Evolutionary conservation across 192 early-diverging fungal species (phyloP), one percentile per base, ranked within the genome.

Genomic region (Linnemannia schmuckeri): DNA sequence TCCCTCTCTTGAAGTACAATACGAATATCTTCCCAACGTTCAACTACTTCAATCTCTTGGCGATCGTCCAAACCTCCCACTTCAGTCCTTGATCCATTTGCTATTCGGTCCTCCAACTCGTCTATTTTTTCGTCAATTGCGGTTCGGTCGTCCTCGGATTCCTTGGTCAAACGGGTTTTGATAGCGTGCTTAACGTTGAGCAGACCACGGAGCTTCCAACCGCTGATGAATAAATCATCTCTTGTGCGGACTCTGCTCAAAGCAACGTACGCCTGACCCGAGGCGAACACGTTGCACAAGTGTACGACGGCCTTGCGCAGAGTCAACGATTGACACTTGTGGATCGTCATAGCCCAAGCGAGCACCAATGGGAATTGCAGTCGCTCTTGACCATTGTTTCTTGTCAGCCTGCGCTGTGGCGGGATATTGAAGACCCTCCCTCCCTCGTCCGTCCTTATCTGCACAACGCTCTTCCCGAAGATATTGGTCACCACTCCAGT

Each of bases 191-290:
- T 41, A 0, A 77, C 61, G 2, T 57, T 77, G 2, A 69, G 0
- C 49, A 77, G 75, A 38, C 75, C 75, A 15, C n/a, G 37, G 17
- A 38, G 7, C 10, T 1, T 15, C 57, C 57, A 68, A 38, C 49
- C 20, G 9, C 55, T 0, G 30, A 78, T 78, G 68, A 70, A 78
- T 17, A 78, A 10, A 54, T 78, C 77, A 20, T 71, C 0, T 17
- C 63, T 55, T 33, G 68, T 20, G 46, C 76, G 76, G n/a, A 77
- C 76, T n/a, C 76, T 46, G 4, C 76, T 77, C 44, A 77, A 7
- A 18, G 76, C 63, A n/a, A 77, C 77, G 40, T 78, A 78, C 12
- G 77, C 77, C 54, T 78, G 77, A 15, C 77, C 77, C 6, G 68
- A 71, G 4, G 68, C 33, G 40, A 78, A 78, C 47, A 78, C 68